Base-by-base conservation (phyloP, 2,329 filamentous ascomycete species). In the Alternaria rosae region DNA sequence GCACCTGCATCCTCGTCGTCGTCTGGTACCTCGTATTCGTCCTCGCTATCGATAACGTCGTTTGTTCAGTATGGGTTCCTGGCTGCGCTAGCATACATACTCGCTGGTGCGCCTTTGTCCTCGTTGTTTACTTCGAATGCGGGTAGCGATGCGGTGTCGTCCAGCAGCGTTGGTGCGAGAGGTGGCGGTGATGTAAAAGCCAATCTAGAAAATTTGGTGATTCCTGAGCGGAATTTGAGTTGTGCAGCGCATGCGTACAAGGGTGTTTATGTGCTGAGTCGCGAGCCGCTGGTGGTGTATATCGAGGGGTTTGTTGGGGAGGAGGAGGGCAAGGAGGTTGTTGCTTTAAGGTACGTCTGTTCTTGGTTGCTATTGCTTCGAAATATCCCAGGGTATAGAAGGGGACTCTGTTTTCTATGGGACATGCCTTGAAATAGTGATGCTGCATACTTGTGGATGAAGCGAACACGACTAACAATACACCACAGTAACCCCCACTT, bases 281-380 rank as follows among this genome's bases (percentile, higher is more conserved):
- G 82, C 15, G 81, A 83, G 45, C 87, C 87, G 3, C 73, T 89
- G 62, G 79, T 89, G 7, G 79, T 89, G 15, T 88, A 89, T 72
- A 83, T 89, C 48, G 85, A 87, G 70, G 78, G 81, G 35, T 89
- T 88, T 70, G 62, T 89, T 35, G 82, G 78, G 15, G 69, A 69
- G 1, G 67, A 74, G 1, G 86, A 89, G 72, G 80, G 81, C 12
- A 74, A 80, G n/a, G 81, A 86, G 67, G 74, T 88, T 28, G 76
- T 88, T 8, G 70, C 78, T 5, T 78, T 85, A 50, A 88, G 86
- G 86, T 88, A 79, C 56, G 51, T 58, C 35, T 17, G n/a, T 8
- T 23, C 42, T 55, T 26, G 51, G 17, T 28, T 5, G 20, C 30
- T 23, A 9, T 10, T 12, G 9, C 23, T 20, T 51, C 20, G 17